Evolutionary conservation across 495 filamentous ascomycete genomes (phyloP).

Genomic region (Trichoderma gamsii): DNA sequence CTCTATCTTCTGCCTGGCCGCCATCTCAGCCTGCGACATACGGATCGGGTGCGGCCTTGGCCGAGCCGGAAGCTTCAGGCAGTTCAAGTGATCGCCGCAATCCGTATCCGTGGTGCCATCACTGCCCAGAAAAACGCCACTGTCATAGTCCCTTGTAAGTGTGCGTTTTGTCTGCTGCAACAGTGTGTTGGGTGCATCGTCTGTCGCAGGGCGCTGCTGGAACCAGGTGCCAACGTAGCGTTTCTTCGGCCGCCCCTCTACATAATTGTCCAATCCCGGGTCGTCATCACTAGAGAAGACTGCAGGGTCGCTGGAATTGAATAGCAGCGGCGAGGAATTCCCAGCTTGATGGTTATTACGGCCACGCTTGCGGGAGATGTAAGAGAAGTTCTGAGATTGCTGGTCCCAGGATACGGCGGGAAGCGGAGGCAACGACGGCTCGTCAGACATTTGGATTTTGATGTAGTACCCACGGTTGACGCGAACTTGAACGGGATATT

Average conservation of each 20-base stretch:
- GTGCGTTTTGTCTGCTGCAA: conserved; percentile 39
- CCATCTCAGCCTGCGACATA: conserved; percentile 27
- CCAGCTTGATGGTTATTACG: conserved; percentile 20
- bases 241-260: conserved; percentile 49
- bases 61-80: conserved; percentile 21
- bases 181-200: conserved; percentile 23
- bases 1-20: conserved; percentile 37
- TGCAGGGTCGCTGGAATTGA: conserved; percentile 64
- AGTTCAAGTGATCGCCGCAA: conserved; percentile 30
- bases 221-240: conserved; percentile 69
- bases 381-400: conserved; percentile 26
- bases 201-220: conserved; percentile 50
- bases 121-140: conserved; percentile 76
- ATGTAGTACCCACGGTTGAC: background rate
- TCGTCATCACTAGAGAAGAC: conserved; percentile 76
- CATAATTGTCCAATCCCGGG: conserved; percentile 66
- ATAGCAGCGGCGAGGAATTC: conserved; percentile 17
- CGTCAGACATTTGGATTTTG: conserved; percentile 34
- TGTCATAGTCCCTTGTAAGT: conserved; percentile 64
- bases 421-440: conserved; percentile 37
- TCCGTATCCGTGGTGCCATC: conserved; percentile 45
- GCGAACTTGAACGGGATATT: background rate
- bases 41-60: conserved; percentile 21
- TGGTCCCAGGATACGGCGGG: conserved; percentile 29
- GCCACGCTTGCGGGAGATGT: conserved; percentile 36